These are phyloP conservation scores for bread wheat (Triticum aestivum) DNA, from an alignment of 176 grass and related monocot species.

Conservation along the genomic window IWGSC_CS_RefSeq_v2.1 NC_057802.1:377421450-377421949, in stretches of 20 bases:
- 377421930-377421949: conserved; percentile 4
- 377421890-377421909: conserved; percentile 47
- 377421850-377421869: conserved; percentile 54
- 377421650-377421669: conserved; percentile 52
- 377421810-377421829: conserved; percentile 49
- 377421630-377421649: conserved; percentile 42
- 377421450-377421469: neutral
- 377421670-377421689: conserved; percentile 21
- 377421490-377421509: conserved; percentile 13
- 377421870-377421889: conserved; percentile 35
- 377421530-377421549: conserved; percentile 45
- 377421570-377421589: conserved; percentile 57
- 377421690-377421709: conserved; percentile 4
- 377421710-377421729: neutral
- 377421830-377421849: conserved; percentile 65
- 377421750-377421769: neutral
- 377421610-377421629: conserved; percentile 76
- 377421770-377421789: neutral
- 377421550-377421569: conserved; percentile 39
- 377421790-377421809: neutral
- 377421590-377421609: conserved; percentile 64
- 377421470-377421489: conserved; percentile 26
- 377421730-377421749: neutral
- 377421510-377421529: conserved; percentile 34
- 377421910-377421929: conserved; percentile 27